Percentiles rank a stretch among this genome's conserved stretches.
Conservation (phyloP, 306 rosid genomes). For the Trifolium dubium region DNA sequence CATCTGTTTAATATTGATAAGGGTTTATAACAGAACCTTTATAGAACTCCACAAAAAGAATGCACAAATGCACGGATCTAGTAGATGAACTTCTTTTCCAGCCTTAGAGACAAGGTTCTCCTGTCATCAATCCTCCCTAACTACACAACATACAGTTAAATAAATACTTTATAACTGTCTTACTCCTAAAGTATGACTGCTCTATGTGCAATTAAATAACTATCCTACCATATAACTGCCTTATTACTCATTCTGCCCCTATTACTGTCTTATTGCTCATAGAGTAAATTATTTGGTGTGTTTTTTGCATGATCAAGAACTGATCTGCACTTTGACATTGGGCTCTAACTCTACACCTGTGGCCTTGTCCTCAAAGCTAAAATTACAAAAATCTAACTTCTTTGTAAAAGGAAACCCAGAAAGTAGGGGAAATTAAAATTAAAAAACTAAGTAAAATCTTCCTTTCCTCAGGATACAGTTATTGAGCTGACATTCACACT, state of each 20-base stretch:
- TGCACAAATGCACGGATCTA: background rate
- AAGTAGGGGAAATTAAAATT: background rate
- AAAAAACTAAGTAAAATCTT: too few relatives aligned
- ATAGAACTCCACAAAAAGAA: background rate
- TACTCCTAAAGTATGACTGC: background rate
- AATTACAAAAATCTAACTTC: background rate
- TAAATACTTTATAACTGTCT: background rate
- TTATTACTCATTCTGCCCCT: background rate
- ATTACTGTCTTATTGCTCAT: background rate
- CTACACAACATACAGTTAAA: too few relatives aligned
- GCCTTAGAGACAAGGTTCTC: too few relatives aligned
- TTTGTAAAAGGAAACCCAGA: slow-evolving; percentile 2
- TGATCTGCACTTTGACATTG: background rate
- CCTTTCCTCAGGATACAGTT: too few relatives aligned
- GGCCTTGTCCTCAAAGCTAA: background rate
- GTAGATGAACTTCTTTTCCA: too few relatives aligned
- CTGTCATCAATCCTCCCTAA: too few relatives aligned
- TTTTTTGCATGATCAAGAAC: background rate
- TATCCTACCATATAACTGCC: slow-evolving; percentile 5
- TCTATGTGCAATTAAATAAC: background rate
- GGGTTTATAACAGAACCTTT: background rate
- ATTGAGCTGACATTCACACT: background rate
- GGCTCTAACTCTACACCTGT: background rate
- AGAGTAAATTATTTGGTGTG: background rate
- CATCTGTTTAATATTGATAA: slow-evolving; percentile 21